Percentiles rank a stretch among this genome's conserved stretches.
phyloP scores from a whole-genome alignment of 2,329 filamentous ascomycete species.

The Phialophora macrospora region DNA sequence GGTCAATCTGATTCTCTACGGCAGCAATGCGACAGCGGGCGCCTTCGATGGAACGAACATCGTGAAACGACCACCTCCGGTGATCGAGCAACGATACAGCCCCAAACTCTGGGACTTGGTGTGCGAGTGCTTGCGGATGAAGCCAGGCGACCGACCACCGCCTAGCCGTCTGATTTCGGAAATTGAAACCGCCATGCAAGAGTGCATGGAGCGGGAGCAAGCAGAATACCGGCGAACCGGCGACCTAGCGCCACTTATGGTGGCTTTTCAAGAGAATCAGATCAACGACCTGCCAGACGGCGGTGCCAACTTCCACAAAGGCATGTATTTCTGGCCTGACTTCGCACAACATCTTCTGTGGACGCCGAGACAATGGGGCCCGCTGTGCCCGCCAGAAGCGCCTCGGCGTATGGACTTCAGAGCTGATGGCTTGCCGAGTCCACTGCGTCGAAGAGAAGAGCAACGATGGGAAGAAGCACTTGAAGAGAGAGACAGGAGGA shows the following conservation, averaged over 20 bases:
- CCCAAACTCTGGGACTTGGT: constrained; percentile 22
- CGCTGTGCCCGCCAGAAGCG: constrained; percentile 21
- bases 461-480: constrained; percentile 15
- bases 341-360: constrained; percentile 26
- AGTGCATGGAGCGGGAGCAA: constrained; percentile 9
- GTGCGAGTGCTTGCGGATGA: constrained; percentile 18
- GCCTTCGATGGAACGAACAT: constrained; percentile 14
- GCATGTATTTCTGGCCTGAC: constrained; percentile 13
- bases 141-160: constrained; percentile 17
- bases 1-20: constrained; percentile 17
- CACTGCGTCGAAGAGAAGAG: constrained; percentile 6
- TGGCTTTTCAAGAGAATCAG: constrained; percentile 5
- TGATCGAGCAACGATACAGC: constrained; percentile 20
- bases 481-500: not conserved
- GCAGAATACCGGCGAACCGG: not conserved
- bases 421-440: constrained; percentile 7
- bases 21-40: constrained; percentile 2
- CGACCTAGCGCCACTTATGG: not conserved
- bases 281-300: constrained; percentile 17
- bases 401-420: not conserved
- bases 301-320: constrained; percentile 14
- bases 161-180: constrained; percentile 7
- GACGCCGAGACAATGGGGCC: not conserved
- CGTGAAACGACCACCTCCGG: not conserved
- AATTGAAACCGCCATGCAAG: not conserved